Evolutionary conservation across 208 protist species (phyloP).

Genomic region (Acanthamoeba lenticulata): DNA sequence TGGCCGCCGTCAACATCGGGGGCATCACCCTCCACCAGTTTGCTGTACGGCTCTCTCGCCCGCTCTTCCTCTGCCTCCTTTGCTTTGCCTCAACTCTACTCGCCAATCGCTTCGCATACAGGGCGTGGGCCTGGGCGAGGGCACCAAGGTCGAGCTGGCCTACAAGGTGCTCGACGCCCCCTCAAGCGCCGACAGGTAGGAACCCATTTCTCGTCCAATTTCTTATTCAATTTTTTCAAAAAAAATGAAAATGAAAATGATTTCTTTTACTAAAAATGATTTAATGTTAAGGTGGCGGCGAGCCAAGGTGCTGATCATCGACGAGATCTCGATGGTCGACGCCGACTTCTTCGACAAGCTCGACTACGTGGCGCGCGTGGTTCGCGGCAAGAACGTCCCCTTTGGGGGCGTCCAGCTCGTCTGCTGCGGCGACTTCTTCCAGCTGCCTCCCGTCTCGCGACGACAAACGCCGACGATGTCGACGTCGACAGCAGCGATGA

Average conservation of each 20-base stretch:
- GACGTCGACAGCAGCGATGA: too few relatives aligned
- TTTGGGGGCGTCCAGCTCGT: conserved; percentile 80
- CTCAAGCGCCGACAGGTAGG: neutral
- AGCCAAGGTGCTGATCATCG: conserved; percentile 47
- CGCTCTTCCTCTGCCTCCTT: neutral
- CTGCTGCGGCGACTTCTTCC: conserved; percentile 77
- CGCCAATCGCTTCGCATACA: neutral
- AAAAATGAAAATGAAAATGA: too few relatives aligned
- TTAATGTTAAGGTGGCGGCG: neutral
- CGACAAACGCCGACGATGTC: neutral
- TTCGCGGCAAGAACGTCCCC: conserved; percentile 54
- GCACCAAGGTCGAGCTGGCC: conserved; percentile 20
- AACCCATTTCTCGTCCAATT: neutral
- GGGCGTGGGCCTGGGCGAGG: conserved; percentile 10
- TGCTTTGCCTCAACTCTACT: neutral
- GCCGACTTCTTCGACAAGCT: conserved; percentile 79
- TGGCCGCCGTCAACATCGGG: conserved; percentile 80
- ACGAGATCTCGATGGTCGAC: conserved; percentile 47
- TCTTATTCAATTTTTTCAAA: neutral
- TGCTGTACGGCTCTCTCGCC: neutral
- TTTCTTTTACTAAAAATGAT: too few relatives aligned
- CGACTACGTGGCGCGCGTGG: conserved; percentile 66
- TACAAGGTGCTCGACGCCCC: neutral
- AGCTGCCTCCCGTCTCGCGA: neutral
- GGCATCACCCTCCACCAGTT: conserved; percentile 61